These are phyloP conservation scores for Neurospora tetraspora DNA, from an alignment of 495 filamentous ascomycete genomes.

Conservation along the genomic window DNA sequence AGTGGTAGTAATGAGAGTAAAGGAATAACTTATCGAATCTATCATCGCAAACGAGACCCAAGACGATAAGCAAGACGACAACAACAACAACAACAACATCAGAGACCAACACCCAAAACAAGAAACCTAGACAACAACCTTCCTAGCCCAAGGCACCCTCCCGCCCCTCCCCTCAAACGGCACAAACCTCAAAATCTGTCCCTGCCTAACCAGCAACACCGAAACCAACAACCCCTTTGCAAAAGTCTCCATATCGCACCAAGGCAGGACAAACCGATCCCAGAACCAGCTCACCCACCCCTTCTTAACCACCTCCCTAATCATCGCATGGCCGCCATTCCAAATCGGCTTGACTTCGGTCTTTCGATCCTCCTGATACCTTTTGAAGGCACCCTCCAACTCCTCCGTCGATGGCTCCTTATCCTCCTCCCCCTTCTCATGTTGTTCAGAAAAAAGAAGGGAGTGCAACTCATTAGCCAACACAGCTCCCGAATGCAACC, in stretches of 20 bases:
- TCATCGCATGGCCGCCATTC: neutral
- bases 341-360: neutral
- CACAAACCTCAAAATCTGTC: neutral
- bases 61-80: neutral
- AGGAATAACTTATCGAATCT: no score
- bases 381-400: neutral
- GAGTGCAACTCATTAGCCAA: neutral
- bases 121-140: neutral
- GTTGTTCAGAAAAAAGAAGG: neutral
- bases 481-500: neutral
- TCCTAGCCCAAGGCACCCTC: neutral
- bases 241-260: neutral
- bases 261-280: neutral
- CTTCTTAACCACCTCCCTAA: neutral
- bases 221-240: neutral
- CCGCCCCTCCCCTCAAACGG: neutral
- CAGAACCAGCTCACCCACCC: neutral
- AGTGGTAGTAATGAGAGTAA: no score
- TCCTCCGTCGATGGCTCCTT: neutral
- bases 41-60: neutral
- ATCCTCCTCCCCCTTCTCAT: neutral
- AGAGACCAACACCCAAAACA: neutral
- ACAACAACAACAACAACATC: neutral
- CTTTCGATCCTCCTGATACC: neutral
- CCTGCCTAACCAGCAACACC: neutral